Evolutionary conservation across 2,329 filamentous ascomycete species (phyloP).

Genomic region (Pseudocercospora cruenta): DNA sequence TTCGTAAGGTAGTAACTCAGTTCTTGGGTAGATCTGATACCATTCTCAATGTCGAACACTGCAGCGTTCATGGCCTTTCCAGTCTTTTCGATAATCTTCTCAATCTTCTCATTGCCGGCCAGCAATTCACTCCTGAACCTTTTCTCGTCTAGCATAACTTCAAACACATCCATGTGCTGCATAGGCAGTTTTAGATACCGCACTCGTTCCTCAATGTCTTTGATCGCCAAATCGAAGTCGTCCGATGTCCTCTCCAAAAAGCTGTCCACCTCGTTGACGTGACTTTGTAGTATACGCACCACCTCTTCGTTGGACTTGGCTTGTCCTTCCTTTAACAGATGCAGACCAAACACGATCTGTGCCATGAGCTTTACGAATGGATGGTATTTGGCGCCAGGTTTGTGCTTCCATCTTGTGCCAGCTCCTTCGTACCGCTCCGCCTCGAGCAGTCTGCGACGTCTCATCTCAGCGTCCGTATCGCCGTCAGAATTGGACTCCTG

Average conservation of each 20-base stretch:
- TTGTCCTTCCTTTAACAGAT: slow-evolving; percentile 79
- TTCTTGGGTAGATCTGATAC: slow-evolving; percentile 73
- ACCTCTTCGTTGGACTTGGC: slow-evolving; percentile 90
- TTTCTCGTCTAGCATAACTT: slow-evolving; percentile 83
- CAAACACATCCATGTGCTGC: slow-evolving; percentile 79
- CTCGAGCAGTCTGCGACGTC: slow-evolving; percentile 70
- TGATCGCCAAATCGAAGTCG: slow-evolving; percentile 76
- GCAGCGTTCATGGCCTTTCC: slow-evolving; percentile 74
- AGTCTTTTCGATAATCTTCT: slow-evolving; percentile 83
- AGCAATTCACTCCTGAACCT: slow-evolving; percentile 81
- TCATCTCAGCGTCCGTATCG: slow-evolving; percentile 58
- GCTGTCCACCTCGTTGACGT: slow-evolving; percentile 91
- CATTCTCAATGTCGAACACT: slow-evolving; percentile 77
- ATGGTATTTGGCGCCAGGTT: slow-evolving; percentile 76
- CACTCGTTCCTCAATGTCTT: slow-evolving; percentile 79
- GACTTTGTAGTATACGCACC: slow-evolving; percentile 82
- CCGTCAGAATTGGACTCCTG: slow-evolving; percentile 41
- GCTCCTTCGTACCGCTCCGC: slow-evolving; percentile 69
- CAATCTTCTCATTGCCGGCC: slow-evolving; percentile 86
- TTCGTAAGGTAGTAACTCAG: slow-evolving; percentile 75
- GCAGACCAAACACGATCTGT: slow-evolving; percentile 91
- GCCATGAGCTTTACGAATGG: slow-evolving; percentile 87
- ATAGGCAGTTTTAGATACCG: slow-evolving; percentile 81
- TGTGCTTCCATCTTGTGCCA: slow-evolving; percentile 74
- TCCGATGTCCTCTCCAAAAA: slow-evolving; percentile 86